These are phyloP conservation scores for Hortiboletus flavorubellus DNA, from an alignment of 768 basidiomycete species.

Conservation along the genomic window DNA sequence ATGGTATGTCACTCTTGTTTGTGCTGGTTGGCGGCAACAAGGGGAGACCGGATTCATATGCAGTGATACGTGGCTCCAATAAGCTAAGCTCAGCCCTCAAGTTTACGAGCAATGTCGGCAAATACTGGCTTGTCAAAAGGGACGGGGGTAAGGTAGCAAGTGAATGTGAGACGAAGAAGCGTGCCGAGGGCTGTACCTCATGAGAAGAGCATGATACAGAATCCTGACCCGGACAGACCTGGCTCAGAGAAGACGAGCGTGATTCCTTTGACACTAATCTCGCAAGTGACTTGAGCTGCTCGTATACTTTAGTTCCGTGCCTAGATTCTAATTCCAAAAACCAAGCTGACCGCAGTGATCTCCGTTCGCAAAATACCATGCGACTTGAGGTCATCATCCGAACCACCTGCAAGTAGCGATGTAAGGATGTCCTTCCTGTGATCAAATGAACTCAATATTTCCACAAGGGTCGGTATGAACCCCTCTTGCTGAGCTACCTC, in stretches of 20 bases:
- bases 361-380: slow-evolving; percentile 59
- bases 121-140: slow-evolving; percentile 34
- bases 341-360: slow-evolving; percentile 44
- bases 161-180: slow-evolving; percentile 50
- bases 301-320: slow-evolving; percentile 6
- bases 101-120: slow-evolving; percentile 29
- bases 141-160: slow-evolving; percentile 49
- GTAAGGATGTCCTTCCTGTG: slow-evolving; percentile 48
- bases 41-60: slow-evolving; percentile 40
- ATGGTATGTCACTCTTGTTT: slow-evolving; percentile 26
- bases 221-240: slow-evolving; percentile 13
- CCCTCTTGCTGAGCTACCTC: slow-evolving; percentile 46
- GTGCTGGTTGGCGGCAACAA: slow-evolving; percentile 31
- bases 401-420: slow-evolving; percentile 34
- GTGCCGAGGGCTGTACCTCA: slow-evolving; percentile 44
- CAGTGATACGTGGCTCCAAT: slow-evolving; percentile 36
- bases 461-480: slow-evolving; percentile 43
- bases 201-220: slow-evolving; percentile 4
- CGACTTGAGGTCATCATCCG: slow-evolving; percentile 46
- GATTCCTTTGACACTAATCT: slow-evolving; percentile 36
- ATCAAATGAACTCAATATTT: slow-evolving; percentile 35
- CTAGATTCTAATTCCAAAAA: not conserved
- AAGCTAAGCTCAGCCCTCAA: slow-evolving; percentile 38
- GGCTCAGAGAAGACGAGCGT: slow-evolving; percentile 18
- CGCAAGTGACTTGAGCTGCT: slow-evolving; percentile 36